Conservation (phyloP, 306 rosid species). For the Canavalia ensiformis region DNA sequence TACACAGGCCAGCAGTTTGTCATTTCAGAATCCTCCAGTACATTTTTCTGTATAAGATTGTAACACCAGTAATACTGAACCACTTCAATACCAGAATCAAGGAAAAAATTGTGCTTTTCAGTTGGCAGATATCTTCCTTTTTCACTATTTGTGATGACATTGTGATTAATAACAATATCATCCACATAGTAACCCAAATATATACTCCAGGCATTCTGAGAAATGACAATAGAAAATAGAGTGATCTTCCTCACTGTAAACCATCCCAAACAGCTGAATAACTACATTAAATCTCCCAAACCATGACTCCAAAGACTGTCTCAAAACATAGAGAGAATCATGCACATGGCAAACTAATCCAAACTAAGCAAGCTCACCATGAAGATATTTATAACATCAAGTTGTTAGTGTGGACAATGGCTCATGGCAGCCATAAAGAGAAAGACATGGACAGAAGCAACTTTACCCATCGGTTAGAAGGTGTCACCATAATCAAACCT, state of each 20-base stretch:
- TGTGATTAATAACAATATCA: neutral
- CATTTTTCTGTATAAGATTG: neutral
- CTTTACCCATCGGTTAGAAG: neutral
- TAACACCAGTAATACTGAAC: neutral
- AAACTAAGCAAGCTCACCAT: neutral
- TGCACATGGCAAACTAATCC: neutral
- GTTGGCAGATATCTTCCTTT: neutral
- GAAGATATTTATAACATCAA: neutral
- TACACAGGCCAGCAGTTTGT: neutral
- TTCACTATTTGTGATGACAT: neutral
- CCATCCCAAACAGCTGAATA: slow-evolving; percentile 6
- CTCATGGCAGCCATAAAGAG: neutral
- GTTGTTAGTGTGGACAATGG: neutral
- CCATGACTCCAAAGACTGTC: neutral
- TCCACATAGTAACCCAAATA: neutral
- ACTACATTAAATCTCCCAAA: neutral
- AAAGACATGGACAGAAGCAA: neutral
- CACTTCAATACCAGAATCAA: slow-evolving; percentile 15
- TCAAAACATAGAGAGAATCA: neutral
- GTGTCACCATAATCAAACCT: neutral
- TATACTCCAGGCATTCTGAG: neutral
- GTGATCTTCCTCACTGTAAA: neutral
- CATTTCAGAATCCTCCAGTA: neutral
- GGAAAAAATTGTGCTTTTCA: neutral
- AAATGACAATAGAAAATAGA: neutral